phyloP scores from a whole-genome alignment of 352 stramenopile species.

The Globisporangium radiosum region DNA sequence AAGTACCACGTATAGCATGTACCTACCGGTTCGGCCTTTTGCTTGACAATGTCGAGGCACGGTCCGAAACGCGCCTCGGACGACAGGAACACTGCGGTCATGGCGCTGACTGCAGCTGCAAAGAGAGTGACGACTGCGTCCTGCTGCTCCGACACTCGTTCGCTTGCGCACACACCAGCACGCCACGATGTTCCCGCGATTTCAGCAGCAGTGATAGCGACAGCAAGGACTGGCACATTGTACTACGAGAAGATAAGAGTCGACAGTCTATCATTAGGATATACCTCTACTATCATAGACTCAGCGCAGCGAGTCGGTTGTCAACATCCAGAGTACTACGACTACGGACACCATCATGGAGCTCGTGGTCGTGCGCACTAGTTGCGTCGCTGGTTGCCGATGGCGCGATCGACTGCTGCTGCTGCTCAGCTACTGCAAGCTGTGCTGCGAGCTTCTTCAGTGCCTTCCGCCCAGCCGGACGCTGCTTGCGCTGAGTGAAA shows the following conservation, averaged over 20 bases:
- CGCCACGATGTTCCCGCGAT: no score
- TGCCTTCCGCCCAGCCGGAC: constrained; percentile 28
- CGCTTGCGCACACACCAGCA: not conserved
- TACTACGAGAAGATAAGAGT: no score
- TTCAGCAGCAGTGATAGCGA: no score
- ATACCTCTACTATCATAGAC: not conserved
- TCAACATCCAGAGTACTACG: not conserved
- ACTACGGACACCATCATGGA: no score
- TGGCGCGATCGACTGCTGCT: not conserved
- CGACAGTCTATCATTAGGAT: not conserved
- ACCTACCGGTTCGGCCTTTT: constrained; percentile 34
- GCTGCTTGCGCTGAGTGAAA: constrained; percentile 33
- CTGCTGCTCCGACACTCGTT: not conserved
- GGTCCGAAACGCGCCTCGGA: constrained; percentile 40
- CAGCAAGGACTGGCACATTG: no score
- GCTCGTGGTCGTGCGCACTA: no score
- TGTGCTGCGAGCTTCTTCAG: constrained; percentile 10
- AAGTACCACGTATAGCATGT: not conserved
- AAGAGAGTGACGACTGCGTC: not conserved
- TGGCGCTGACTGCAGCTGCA: not conserved
- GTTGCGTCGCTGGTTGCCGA: no score
- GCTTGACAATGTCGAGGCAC: constrained; percentile 25
- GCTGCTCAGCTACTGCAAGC: not conserved
- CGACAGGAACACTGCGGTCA: constrained; percentile 39
- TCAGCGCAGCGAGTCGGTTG: not conserved